Evolutionary conservation across 1,284 basidiomycete genomes (phyloP).

Genomic region (Ustilago nuda): DNA sequence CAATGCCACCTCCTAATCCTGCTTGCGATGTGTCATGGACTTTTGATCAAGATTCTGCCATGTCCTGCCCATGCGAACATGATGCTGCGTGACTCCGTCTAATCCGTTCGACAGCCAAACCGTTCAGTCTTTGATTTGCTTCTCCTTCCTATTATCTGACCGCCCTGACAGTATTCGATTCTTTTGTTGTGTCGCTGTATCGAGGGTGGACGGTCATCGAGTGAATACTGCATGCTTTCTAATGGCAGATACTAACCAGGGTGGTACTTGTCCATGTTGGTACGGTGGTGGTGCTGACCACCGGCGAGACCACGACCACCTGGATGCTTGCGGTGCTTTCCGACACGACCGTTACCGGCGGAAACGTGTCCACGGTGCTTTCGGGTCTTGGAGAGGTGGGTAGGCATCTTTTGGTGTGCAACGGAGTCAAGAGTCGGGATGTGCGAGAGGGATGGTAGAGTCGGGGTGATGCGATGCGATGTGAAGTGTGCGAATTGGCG

Average conservation of each 20-base stretch:
- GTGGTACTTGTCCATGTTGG: slow-evolving; percentile 71
- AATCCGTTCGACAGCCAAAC: no score
- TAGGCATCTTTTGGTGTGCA: slow-evolving; percentile 78
- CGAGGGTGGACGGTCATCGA: slow-evolving; percentile 6
- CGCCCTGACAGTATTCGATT: neutral
- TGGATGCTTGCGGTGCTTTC: slow-evolving; percentile 99
- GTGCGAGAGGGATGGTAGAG: neutral
- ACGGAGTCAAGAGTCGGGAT: neutral
- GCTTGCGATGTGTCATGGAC: no score
- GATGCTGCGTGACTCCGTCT: no score
- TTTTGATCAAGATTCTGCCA: no score
- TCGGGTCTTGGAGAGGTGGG: slow-evolving; percentile 92
- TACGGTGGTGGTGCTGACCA: slow-evolving; percentile 99
- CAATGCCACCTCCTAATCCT: no score
- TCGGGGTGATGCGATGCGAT: neutral
- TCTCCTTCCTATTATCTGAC: neutral
- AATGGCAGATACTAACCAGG: slow-evolving; percentile 58
- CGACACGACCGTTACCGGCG: slow-evolving; percentile 94
- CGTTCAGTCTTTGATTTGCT: neutral
- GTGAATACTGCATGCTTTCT: neutral
- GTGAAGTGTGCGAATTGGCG: neutral
- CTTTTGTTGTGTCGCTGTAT: neutral
- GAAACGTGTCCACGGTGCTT: slow-evolving; percentile 91
- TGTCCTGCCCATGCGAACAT: no score
- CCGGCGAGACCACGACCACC: slow-evolving; percentile 99